A percentile compares a stretch with the other conserved stretches of the same genome.
Conservation (phyloP, 169 alveolate genomes). For the Plasmodium knowlesi region DNA sequence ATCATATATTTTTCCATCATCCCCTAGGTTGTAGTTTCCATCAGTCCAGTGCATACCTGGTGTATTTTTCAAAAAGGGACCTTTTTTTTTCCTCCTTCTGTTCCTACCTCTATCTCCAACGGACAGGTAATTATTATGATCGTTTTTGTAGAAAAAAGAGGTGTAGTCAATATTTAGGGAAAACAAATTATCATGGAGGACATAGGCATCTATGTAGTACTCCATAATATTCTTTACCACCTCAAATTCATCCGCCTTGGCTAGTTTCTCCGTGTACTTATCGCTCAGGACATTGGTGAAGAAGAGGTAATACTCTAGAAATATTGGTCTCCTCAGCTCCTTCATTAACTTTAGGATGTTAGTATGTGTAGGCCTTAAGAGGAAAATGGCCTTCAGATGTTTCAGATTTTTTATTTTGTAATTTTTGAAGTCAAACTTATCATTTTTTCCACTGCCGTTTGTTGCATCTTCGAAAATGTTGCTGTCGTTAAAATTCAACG, state of each 20-base stretch:
- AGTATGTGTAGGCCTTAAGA: conserved; percentile 91
- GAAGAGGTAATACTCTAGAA: conserved; percentile 90
- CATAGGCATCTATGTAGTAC: conserved; percentile 91
- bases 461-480: conserved; percentile 68
- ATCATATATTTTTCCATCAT: not conserved
- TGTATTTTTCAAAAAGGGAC: not conserved
- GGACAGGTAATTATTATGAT: conserved; percentile 46
- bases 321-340: conserved; percentile 91
- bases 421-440: conserved; percentile 49
- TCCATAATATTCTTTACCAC: conserved; percentile 92
- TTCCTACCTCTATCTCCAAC: not conserved
- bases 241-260: conserved; percentile 93
- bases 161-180: conserved; percentile 89
- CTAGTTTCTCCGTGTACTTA: conserved; percentile 90
- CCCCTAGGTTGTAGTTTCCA: not conserved
- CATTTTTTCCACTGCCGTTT: conserved; percentile 26
- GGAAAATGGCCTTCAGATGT: conserved; percentile 92
- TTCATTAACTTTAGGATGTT: conserved; percentile 86
- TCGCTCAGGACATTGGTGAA: conserved; percentile 91
- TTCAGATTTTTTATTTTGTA: conserved; percentile 84
- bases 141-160: conserved; percentile 84
- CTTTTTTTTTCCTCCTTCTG: conserved; percentile 72
- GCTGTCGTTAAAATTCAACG: conserved; percentile 91
- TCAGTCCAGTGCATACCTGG: not conserved
- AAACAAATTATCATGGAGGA: conserved; percentile 89